Base-by-base conservation (phyloP, 371 early-diverging fungal species). In the Aphelidium insulamus region DNA sequence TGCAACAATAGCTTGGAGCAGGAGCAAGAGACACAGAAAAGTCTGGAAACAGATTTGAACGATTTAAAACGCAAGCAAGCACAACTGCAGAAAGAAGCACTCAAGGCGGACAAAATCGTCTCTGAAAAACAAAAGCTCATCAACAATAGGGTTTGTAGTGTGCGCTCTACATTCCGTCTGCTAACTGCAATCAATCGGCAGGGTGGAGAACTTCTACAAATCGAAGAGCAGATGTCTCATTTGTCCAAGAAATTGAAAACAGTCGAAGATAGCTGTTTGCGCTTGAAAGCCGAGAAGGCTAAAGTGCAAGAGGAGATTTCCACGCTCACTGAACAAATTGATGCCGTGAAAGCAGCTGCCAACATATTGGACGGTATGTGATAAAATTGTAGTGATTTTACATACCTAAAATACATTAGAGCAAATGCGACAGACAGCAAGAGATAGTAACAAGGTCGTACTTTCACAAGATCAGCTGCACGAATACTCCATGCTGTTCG, bases 271-370 rank as follows among this genome's bases (percentile, higher is more conserved):
- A 46, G 55, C 0, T 50, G 76, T 34, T 66, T 66, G 38, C 52
- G 50, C 8, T 65, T 72, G 16, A 68, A 70, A 38, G 74, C 69
- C 43, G 52, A 65, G 17, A 70, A 74, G 27, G 87, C 81, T 7
- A 49, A 66, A 28, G 55, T 65, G 4, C 75, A 71, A 49, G 66
- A 75, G 49, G 77, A 86, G n/a, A 52, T 66, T 2, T 49, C 64
- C 30, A 66, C 66, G 27, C 54, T n/a, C n/a, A n/a, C n/a, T n/a
- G n/a, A n/a, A n/a, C n/a, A n/a, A n/a, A n/a, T n/a, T n/a, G n/a
- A n/a, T n/a, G n/a, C n/a, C n/a, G n/a, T n/a, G n/a, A n/a, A n/a
- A n/a, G n/a, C n/a, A n/a, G n/a, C n/a, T n/a, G n/a, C n/a, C n/a
- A n/a, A n/a, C n/a, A n/a, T n/a, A n/a, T n/a, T n/a, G n/a, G n/a